These are phyloP conservation scores for Puya raimondii DNA, from an alignment of 176 grass and related monocot genomes.

Conservation along the genomic window DNA sequence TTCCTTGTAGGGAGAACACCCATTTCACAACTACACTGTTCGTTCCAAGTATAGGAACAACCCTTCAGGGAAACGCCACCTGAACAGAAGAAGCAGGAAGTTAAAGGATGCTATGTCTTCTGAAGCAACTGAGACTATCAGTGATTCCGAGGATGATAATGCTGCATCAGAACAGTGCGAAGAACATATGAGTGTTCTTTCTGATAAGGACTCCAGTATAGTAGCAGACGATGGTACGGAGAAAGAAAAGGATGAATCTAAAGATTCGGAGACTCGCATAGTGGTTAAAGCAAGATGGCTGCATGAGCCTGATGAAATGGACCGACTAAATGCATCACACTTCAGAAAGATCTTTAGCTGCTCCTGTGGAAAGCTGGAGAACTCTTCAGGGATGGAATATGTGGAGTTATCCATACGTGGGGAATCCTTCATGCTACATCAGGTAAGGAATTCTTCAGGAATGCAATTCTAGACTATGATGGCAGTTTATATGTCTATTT, in stretches of 20 bases:
- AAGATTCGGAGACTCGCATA: slow-evolving; percentile 20
- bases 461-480: neutral
- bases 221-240: slow-evolving; percentile 14
- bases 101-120: slow-evolving; percentile 20
- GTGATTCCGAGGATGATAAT: slow-evolving; percentile 18
- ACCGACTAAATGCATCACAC: slow-evolving; percentile 70
- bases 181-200: slow-evolving; percentile 26
- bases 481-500: neutral
- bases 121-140: slow-evolving; percentile 21
- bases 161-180: slow-evolving; percentile 27
- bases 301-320: slow-evolving; percentile 76
- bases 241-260: slow-evolving; percentile 14
- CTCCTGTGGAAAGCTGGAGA: slow-evolving; percentile 64
- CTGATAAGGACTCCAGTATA: slow-evolving; percentile 17
- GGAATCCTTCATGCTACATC: slow-evolving; percentile 96
- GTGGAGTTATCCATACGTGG: slow-evolving; percentile 80
- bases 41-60: slow-evolving; percentile 76
- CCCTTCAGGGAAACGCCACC: slow-evolving; percentile 27
- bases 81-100: slow-evolving; percentile 24
- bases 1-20: slow-evolving; percentile 63
- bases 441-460: slow-evolving; percentile 27
- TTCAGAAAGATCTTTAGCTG: slow-evolving; percentile 75
- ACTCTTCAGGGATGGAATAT: slow-evolving; percentile 50
- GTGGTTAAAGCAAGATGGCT: slow-evolving; percentile 77
- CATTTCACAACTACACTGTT: slow-evolving; percentile 95